Percentiles rank a stretch among this genome's conserved stretches.
phyloP scores from a whole-genome alignment of 2,329 filamentous ascomycete species.

The Thielaviopsis musarum region DNA sequence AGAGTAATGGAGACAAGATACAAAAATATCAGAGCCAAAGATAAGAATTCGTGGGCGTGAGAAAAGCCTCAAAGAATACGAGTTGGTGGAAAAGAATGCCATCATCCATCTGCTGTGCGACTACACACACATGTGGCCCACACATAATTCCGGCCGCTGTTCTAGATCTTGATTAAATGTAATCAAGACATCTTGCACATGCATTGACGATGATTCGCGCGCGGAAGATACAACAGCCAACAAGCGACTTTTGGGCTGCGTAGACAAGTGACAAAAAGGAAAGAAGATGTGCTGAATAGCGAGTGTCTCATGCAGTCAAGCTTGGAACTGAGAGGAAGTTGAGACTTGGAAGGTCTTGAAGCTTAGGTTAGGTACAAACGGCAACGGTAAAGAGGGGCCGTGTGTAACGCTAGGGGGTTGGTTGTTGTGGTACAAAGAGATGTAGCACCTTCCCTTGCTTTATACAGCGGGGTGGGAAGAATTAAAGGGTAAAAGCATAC shows the following conservation, averaged over 20 bases:
- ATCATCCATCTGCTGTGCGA: not conserved
- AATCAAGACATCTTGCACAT: not conserved
- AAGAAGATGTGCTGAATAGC: no score
- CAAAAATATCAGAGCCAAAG: no score
- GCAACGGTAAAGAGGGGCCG: not conserved
- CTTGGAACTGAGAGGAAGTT: not conserved
- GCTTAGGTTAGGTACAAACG: not conserved
- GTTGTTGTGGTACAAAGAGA: not conserved
- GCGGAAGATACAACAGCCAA: not conserved
- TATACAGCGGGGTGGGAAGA: not conserved
- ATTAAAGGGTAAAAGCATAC: not conserved
- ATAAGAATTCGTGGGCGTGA: no score
- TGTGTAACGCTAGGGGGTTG: not conserved
- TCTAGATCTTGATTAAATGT: not conserved
- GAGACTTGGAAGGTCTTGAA: not conserved
- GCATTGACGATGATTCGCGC: not conserved
- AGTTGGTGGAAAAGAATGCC: not conserved
- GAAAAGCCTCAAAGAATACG: no score
- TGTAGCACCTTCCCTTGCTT: not conserved
- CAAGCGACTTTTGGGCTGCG: no score
- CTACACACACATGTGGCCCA: not conserved
- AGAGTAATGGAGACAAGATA: no score
- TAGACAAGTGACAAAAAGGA: no score
- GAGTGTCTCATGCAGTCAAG: no score
- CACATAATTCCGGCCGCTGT: not conserved